phyloP scores from a whole-genome alignment of 306 rosid species.

The Vigna nakashimae region DNA sequence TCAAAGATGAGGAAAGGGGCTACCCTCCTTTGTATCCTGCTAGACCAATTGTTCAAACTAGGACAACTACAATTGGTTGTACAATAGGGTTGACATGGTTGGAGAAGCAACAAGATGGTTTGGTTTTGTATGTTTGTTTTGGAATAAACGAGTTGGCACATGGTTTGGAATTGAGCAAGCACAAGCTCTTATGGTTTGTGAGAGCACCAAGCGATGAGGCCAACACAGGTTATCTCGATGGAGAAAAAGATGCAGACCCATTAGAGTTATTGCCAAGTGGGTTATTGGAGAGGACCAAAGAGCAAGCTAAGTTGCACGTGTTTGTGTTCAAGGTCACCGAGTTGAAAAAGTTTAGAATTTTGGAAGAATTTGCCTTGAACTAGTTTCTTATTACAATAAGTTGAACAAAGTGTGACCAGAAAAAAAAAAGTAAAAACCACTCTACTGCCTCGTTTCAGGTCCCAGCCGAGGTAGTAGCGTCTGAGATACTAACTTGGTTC shows the following conservation, averaged over 20 bases:
- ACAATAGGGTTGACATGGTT: background rate
- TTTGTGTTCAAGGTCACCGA: constrained; percentile 58
- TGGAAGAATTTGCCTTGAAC: constrained; percentile 66
- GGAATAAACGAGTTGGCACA: background rate
- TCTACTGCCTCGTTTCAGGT: too few relatives aligned
- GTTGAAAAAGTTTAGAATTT: constrained; percentile 59
- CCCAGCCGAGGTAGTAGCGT: too few relatives aligned
- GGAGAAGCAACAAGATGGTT: background rate
- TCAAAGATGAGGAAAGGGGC: background rate
- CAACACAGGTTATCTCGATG: background rate
- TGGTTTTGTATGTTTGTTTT: constrained; percentile 43
- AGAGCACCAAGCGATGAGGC: background rate
- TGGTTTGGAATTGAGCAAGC: background rate
- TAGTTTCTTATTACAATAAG: constrained; percentile 52
- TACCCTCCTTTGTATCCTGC: background rate
- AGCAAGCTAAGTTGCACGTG: constrained; percentile 50
- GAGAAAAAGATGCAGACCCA: background rate
- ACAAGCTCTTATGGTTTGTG: background rate
- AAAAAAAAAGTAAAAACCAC: constrained; percentile 18
- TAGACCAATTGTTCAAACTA: background rate
- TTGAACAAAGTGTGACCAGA: constrained; percentile 51
- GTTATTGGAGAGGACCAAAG: background rate
- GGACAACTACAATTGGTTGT: too few relatives aligned
- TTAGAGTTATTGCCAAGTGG: background rate
- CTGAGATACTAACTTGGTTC: too few relatives aligned